Evolutionary conservation across 169 alveolate species (phyloP).

Genomic region (Eimeria maxima): DNA sequence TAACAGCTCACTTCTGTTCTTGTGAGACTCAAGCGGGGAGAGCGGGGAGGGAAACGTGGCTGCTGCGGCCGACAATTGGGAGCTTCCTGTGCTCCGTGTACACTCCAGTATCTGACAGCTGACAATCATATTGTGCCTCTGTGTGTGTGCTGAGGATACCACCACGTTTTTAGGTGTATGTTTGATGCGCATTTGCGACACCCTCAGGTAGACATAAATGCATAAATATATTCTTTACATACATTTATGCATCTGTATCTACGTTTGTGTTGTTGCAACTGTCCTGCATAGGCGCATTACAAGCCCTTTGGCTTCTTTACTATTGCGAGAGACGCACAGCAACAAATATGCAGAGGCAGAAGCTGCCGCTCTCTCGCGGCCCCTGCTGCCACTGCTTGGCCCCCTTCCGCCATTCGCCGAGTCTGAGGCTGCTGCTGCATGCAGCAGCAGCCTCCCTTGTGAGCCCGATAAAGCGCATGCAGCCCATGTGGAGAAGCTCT

Average conservation of each 20-base stretch:
- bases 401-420: conserved; percentile 20
- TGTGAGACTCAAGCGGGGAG: too few relatives aligned
- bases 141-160: too few relatives aligned
- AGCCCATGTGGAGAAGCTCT: neutral
- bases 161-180: too few relatives aligned
- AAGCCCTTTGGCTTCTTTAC: conserved; percentile 7
- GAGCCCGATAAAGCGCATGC: neutral
- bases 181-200: too few relatives aligned
- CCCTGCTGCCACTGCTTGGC: neutral
- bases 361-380: conserved; percentile 3
- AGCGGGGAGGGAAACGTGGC: too few relatives aligned
- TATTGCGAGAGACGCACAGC: conserved; percentile 34
- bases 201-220: too few relatives aligned
- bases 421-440: conserved; percentile 19
- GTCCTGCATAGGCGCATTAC: conserved; percentile 3
- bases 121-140: too few relatives aligned
- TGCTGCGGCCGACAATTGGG: too few relatives aligned
- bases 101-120: too few relatives aligned
- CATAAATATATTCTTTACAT: neutral
- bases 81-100: too few relatives aligned
- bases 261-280: neutral
- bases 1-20: too few relatives aligned
- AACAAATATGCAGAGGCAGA: conserved; percentile 51
- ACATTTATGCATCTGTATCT: neutral
- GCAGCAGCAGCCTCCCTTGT: neutral